Base-by-base conservation (phyloP, 2,329 filamentous ascomycete genomes). In the Colletotrichum ledebouriae region DNA sequence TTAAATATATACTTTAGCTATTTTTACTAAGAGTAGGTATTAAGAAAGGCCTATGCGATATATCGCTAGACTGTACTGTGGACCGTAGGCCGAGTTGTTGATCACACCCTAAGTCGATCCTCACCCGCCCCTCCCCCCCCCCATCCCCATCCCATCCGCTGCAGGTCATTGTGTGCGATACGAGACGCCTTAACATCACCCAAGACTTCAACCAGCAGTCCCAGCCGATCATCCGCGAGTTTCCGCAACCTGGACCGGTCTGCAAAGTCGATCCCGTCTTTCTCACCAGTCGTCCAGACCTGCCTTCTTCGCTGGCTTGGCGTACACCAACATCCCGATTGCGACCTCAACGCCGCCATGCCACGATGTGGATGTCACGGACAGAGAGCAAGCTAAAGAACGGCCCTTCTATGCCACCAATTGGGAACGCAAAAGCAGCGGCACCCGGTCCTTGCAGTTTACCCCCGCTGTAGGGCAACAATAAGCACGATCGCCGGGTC, bases 401-500 rank as follows among this genome's bases (percentile, higher is more conserved):
- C n/a, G 17, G 5, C 39, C 44, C 47, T 12, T 5, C 59, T 22
- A 10, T 46, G 52, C 62, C 56, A 49, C 49, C 17, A 39, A 42
- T 50, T 46, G 42, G 44, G 63, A 52, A 53, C 20, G 25, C 63
- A 17, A 15, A 17, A 29, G 29, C 29, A 29, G 39, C 33, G 22
- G 34, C 37, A 20, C 55, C 62, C 55, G 49, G 41, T 56, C 42
- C 12, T 41, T 42, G 63, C 41, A 44, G 25, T 22, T n/a, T 11
- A 29, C 6, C 29, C 29, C 29, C 44, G 39, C 55, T 49, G 56
- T 55, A 70, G 56, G 67, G 64, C 64, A 46, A 63, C 33, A 68
- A 68, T 68, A 65, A 70, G 52, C 56, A 69, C 60, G 56, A 65
- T 61, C 66, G 39, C 20, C 69, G 39, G 65, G 29, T 29, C 57